phyloP scores from a whole-genome alignment of 495 filamentous ascomycete species.

The Podospora sp. region DNA sequence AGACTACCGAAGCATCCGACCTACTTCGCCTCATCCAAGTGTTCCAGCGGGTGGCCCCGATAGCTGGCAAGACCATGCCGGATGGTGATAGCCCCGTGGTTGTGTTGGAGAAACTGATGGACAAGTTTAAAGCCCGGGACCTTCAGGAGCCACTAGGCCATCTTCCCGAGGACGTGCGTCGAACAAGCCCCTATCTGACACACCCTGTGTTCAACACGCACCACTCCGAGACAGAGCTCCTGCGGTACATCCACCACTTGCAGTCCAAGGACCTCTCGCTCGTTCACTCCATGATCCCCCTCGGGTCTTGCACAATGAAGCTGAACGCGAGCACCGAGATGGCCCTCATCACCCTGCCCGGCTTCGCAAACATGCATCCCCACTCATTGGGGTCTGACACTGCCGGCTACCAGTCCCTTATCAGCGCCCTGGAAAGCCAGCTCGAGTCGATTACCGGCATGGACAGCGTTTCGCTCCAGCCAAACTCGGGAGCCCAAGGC shows the following conservation, averaged over 20 bases:
- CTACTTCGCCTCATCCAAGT: slow-evolving; percentile 35
- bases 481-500: slow-evolving; percentile 96
- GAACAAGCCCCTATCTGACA: slow-evolving; percentile 76
- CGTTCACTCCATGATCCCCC: slow-evolving; percentile 97
- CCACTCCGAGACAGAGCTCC: slow-evolving; percentile 94
- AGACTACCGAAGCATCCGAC: slow-evolving; percentile 40
- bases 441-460: slow-evolving; percentile 89
- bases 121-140: slow-evolving; percentile 27
- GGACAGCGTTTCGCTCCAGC: slow-evolving; percentile 86
- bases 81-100: neutral
- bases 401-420: slow-evolving; percentile 69
- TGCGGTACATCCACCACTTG: slow-evolving; percentile 92
- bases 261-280: slow-evolving; percentile 96
- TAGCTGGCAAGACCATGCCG: neutral
- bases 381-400: slow-evolving; percentile 67
- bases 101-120: slow-evolving; percentile 37
- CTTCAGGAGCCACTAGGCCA: slow-evolving; percentile 30
- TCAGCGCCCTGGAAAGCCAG: slow-evolving; percentile 73
- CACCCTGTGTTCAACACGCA: slow-evolving; percentile 97
- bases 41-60: slow-evolving; percentile 18
- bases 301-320: slow-evolving; percentile 99
- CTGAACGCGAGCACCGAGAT: slow-evolving; percentile 93
- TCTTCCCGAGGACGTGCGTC: slow-evolving; percentile 63
- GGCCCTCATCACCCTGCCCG: slow-evolving; percentile 79
- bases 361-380: slow-evolving; percentile 87